These are phyloP conservation scores for Eurotiales sp. DNA, from an alignment of 2,329 filamentous ascomycete genomes.

Conservation along the genomic window DNA sequence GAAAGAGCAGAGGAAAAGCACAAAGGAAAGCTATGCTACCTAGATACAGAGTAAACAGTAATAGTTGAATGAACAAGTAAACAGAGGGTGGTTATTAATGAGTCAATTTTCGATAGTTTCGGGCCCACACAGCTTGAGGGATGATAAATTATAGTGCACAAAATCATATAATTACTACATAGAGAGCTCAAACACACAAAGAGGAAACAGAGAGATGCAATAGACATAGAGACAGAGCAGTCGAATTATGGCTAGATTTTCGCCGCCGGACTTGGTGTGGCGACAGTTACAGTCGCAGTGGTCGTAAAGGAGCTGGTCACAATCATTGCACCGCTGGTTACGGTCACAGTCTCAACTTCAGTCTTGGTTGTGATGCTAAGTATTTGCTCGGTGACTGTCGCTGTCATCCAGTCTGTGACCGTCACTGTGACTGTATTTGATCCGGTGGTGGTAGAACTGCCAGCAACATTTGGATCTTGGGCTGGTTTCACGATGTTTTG, in stretches of 20 bases:
- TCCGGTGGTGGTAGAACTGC: neutral
- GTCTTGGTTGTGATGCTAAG: neutral
- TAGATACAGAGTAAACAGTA: no score
- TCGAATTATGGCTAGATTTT: neutral
- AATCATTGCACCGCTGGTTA: neutral
- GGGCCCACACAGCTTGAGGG: no score
- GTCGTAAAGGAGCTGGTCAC: neutral
- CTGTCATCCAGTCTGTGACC: slow-evolving; percentile 8
- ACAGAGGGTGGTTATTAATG: neutral
- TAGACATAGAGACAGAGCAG: no score
- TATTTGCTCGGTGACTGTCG: neutral
- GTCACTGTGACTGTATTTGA: slow-evolving; percentile 18
- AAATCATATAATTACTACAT: no score
- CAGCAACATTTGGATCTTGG: no score
- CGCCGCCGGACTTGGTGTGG: neutral
- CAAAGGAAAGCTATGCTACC: no score
- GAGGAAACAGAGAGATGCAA: no score
- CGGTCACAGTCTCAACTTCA: neutral
- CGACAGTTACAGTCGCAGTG: neutral
- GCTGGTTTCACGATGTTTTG: neutral
- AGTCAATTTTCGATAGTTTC: no score
- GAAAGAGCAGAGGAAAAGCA: neutral
- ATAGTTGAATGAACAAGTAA: neutral
- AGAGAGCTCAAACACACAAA: no score
- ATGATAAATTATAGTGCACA: no score